phyloP scores from a whole-genome alignment of 192 early-diverging fungal genomes.

The Coemansia sp. region DNA sequence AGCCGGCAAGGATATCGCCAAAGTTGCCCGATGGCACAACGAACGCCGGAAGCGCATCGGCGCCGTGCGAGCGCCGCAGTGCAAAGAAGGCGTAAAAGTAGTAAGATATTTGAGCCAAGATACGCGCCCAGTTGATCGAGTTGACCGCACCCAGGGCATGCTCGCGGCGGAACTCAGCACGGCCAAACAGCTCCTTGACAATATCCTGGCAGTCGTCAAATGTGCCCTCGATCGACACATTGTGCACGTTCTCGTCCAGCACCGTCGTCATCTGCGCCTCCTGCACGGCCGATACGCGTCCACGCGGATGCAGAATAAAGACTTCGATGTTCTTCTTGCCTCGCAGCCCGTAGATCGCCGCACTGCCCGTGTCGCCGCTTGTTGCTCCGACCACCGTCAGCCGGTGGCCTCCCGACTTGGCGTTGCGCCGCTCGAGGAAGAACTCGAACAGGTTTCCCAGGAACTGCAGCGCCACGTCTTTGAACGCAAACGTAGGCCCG shows the following conservation, averaged over 20 bases:
- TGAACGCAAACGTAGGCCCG: conserved; percentile 98
- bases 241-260: conserved; percentile 89
- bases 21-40: conserved; percentile 98
- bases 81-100: conserved; percentile 94
- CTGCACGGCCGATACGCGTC: conserved; percentile 90
- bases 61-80: conserved; percentile 38
- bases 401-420: conserved; percentile 40
- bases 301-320: conserved; percentile 90
- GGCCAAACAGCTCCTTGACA: conserved; percentile 86
- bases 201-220: conserved; percentile 99
- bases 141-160: conserved; percentile 92
- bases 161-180: conserved; percentile 68
- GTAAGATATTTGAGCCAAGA: conserved; percentile 93
- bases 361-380: conserved; percentile 95
- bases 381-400: conserved; percentile 94
- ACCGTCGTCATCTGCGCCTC: conserved; percentile 99
- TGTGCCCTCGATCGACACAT: conserved; percentile 87
- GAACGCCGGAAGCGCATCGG: conserved; percentile 51
- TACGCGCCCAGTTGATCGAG: conserved; percentile 99
- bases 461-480: conserved; percentile 96
- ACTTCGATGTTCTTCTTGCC: conserved; percentile 90
- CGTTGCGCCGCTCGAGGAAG: conserved; percentile 80
- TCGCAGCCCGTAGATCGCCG: conserved; percentile 94
- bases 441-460: conserved; percentile 98
- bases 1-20: conserved; percentile 92